A percentile compares a stretch with the other conserved stretches of the same genome.
Evolutionary conservation across 2,329 filamentous ascomycete species (phyloP).

Genomic region (Aspergillus phoenicis): DNA sequence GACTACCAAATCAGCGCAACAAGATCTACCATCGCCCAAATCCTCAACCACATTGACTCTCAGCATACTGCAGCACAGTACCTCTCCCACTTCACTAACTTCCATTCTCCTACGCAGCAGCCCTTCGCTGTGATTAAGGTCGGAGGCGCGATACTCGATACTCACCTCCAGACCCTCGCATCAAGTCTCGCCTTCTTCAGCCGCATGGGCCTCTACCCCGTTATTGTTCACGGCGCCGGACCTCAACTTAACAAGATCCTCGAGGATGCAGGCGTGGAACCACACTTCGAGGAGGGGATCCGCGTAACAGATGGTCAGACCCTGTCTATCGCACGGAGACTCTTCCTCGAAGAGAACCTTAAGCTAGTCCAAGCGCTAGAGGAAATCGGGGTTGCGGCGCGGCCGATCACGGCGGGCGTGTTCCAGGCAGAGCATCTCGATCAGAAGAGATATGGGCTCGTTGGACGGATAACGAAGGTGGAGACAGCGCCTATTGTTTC

Average conservation of each 20-base stretch:
- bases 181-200: constrained; percentile 88
- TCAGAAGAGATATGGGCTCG: constrained; percentile 92
- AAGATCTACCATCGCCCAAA: constrained; percentile 79
- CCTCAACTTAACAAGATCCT: constrained; percentile 92
- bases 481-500: constrained; percentile 88
- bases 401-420: constrained; percentile 85
- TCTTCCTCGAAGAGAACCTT: constrained; percentile 94
- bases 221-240: constrained; percentile 92
- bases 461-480: constrained; percentile 92
- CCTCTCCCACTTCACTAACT: constrained; percentile 90
- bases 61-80: constrained; percentile 97
- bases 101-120: constrained; percentile 72
- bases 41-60: constrained; percentile 92
- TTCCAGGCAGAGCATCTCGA: constrained; percentile 93
- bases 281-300: constrained; percentile 94
- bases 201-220: constrained; percentile 90
- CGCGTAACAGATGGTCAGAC: constrained; percentile 95
- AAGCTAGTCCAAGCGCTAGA: constrained; percentile 89
- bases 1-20: constrained; percentile 61
- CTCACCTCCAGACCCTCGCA: constrained; percentile 89
- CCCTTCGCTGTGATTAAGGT: constrained; percentile 99
- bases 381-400: constrained; percentile 81
- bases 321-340: constrained; percentile 81
- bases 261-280: constrained; percentile 87
- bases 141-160: constrained; percentile 90